Percentiles rank a stretch among this genome's conserved stretches.
phyloP scores from a whole-genome alignment of 83 land plant species.

The Thuja plicata region DNA sequence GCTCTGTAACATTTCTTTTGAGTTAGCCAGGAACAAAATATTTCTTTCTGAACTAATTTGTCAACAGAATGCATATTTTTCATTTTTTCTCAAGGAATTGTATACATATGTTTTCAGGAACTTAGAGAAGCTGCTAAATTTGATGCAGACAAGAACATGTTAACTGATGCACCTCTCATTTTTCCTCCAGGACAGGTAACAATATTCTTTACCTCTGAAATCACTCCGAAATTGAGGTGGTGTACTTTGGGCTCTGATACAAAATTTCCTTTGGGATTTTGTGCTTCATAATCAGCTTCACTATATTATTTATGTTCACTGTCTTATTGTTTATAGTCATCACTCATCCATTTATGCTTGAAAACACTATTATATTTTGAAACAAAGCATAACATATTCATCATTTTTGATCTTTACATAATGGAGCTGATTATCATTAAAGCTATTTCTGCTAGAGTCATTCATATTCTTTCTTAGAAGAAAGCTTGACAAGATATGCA shows the following conservation, averaged over 20 bases:
- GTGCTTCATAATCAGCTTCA: background rate
- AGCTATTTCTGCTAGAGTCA: background rate
- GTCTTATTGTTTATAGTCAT: background rate
- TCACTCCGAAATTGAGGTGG: background rate
- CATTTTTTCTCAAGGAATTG: background rate
- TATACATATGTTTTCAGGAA: conserved; percentile 25
- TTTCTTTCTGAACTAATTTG: background rate
- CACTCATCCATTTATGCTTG: background rate
- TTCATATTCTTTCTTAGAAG: background rate
- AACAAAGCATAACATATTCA: background rate
- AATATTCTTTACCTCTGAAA: background rate
- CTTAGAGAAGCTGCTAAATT: conserved; percentile 37
- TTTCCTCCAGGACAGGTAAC: conserved; percentile 73
- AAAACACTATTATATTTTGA: background rate
- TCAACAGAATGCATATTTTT: background rate
- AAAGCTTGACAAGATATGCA: background rate
- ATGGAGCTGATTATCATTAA: background rate
- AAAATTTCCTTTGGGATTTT: background rate
- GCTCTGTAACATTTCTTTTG: background rate
- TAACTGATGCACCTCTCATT: conserved; percentile 74
- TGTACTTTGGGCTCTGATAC: background rate
- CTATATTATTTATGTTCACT: background rate
- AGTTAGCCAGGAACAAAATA: background rate
- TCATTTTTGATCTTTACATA: background rate
- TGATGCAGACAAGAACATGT: conserved; percentile 64